These are phyloP conservation scores for Rhododendron kiyosumense DNA, from an alignment of 148 eudicot species.

Conservation along the genomic window DNA sequence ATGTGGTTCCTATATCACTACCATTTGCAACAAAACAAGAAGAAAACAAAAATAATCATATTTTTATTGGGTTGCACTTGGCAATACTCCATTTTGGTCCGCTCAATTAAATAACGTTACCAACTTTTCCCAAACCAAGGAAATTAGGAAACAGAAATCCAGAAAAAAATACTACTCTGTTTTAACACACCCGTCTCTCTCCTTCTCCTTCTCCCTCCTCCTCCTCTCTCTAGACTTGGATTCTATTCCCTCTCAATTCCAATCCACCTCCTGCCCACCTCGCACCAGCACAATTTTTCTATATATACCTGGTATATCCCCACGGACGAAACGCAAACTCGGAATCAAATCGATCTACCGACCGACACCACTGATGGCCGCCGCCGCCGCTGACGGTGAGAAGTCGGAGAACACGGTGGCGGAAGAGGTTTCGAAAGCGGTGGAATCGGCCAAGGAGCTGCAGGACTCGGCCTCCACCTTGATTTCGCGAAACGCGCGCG, in stretches of 20 bases:
- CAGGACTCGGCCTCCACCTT: slow-evolving; percentile 71
- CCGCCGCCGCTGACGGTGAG: slow-evolving; percentile 5
- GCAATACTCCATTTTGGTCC: neutral
- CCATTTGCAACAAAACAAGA: neutral
- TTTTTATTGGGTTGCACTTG: neutral
- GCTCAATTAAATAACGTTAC: neutral
- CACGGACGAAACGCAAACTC: neutral
- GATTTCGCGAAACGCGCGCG: slow-evolving; percentile 48
- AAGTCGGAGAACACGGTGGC: slow-evolving; percentile 20
- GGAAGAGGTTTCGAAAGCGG: slow-evolving; percentile 45
- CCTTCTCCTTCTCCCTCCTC: neutral
- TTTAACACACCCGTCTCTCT: neutral
- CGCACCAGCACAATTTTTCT: neutral
- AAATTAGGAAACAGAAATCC: neutral
- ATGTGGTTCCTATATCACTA: too few species aligned
- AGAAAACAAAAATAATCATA: neutral
- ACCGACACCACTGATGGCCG: neutral
- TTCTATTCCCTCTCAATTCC: neutral
- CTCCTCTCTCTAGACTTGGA: neutral
- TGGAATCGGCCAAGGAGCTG: slow-evolving; percentile 75
- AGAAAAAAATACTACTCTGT: neutral
- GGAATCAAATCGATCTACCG: neutral
- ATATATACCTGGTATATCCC: neutral
- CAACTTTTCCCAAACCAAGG: neutral
- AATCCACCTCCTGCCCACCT: neutral